These are phyloP conservation scores for Phaffia australis DNA, from an alignment of 768 basidiomycete species.

Conservation along the genomic window DNA sequence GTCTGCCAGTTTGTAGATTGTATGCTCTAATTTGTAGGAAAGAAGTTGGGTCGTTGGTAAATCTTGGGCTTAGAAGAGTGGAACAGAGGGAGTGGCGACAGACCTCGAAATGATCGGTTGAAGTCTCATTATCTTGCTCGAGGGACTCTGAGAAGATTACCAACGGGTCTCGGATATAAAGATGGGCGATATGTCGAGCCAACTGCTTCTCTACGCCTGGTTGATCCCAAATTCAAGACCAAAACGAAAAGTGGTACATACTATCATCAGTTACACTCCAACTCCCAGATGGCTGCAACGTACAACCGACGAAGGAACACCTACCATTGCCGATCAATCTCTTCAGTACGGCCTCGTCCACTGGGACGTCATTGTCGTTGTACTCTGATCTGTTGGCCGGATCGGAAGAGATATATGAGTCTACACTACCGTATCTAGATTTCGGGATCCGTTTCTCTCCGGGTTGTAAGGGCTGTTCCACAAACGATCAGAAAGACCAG, in stretches of 20 bases:
- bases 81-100: conserved; percentile 17
- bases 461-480: conserved; percentile 58
- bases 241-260: not conserved
- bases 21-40: conserved; percentile 54
- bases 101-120: conserved; percentile 94
- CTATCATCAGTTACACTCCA: not conserved
- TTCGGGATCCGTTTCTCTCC: conserved; percentile 76
- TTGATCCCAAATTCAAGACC: not conserved
- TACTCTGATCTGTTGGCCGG: conserved; percentile 85
- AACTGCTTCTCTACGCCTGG: conserved; percentile 75
- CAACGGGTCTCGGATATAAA: conserved; percentile 95
- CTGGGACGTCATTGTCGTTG: conserved; percentile 74
- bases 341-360: conserved; percentile 61
- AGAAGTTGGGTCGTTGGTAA: not conserved
- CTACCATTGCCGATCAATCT: conserved; percentile 66
- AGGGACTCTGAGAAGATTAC: conserved; percentile 91
- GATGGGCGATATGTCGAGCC: conserved; percentile 82
- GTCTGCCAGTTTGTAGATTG: conserved; percentile 99
- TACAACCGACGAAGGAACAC: conserved; percentile 28
- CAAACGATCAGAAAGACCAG: not conserved
- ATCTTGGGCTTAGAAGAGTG: not conserved
- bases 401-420: conserved; percentile 78
- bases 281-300: not conserved
- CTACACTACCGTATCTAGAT: conserved; percentile 93
- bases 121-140: conserved; percentile 74